Percentiles rank a stretch among this genome's conserved stretches.
These are phyloP conservation scores for Backusella sp. DNA, from an alignment of 192 early-diverging fungal species.

Conservation along the genomic window DNA sequence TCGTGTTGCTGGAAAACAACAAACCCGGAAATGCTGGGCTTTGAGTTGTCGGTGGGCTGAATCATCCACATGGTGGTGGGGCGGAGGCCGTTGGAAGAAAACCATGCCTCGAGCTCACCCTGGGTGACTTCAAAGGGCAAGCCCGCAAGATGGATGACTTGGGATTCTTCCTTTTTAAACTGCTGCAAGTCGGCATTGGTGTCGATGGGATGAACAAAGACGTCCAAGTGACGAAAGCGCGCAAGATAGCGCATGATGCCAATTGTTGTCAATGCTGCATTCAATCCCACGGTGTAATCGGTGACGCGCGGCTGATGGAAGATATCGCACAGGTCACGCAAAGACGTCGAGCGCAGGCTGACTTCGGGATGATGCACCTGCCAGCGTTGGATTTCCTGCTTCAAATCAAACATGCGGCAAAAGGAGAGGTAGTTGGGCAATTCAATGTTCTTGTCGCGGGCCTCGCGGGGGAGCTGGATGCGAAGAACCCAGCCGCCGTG, in stretches of 20 bases:
- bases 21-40: constrained; percentile 66
- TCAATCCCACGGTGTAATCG: constrained; percentile 54
- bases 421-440: constrained; percentile 58
- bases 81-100: constrained; percentile 50
- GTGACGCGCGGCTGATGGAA: constrained; percentile 51
- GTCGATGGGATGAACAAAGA: constrained; percentile 64
- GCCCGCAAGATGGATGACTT: constrained; percentile 62
- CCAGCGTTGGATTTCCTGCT: constrained; percentile 64
- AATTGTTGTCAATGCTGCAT: constrained; percentile 61
- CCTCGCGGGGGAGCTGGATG: constrained; percentile 65
- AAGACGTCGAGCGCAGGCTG: constrained; percentile 46
- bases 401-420: constrained; percentile 66
- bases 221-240: constrained; percentile 48
- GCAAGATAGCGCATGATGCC: constrained; percentile 53
- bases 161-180: constrained; percentile 63
- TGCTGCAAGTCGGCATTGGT: constrained; percentile 58
- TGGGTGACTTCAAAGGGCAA: constrained; percentile 62
- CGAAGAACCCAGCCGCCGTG: constrained; percentile 73
- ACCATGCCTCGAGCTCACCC: constrained; percentile 59
- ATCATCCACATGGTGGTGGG: constrained; percentile 64
- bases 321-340: constrained; percentile 57
- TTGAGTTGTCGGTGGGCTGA: constrained; percentile 49
- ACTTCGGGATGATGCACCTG: constrained; percentile 59
- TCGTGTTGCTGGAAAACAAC: constrained; percentile 61
- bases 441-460: constrained; percentile 59